Percentiles rank a stretch among this genome's conserved stretches.
Conservation (phyloP, 805 yeast species). For the Teunomyces stri region DNA sequence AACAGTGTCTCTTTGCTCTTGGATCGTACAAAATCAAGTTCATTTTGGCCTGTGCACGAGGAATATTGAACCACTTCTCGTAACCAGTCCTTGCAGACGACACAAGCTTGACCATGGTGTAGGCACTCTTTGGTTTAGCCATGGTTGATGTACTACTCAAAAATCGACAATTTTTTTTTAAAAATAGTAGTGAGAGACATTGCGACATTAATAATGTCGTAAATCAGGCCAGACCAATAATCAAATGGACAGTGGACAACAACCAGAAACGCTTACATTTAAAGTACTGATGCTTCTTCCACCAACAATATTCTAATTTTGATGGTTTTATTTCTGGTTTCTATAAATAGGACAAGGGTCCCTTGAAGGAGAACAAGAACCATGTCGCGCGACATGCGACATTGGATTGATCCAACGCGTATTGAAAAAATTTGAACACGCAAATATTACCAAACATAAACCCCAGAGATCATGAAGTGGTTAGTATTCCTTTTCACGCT, state of each 20-base stretch:
- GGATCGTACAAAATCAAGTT: conserved; percentile 54
- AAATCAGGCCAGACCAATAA: not conserved
- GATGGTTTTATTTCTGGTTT: not conserved
- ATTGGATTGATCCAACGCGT: conserved; percentile 8
- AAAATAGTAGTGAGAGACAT: not conserved
- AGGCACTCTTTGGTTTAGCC: conserved; percentile 64
- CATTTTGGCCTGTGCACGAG: conserved; percentile 76
- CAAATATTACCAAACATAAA: conserved; percentile 1
- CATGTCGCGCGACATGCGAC: not conserved
- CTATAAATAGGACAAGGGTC: not conserved
- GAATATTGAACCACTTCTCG: conserved; percentile 74
- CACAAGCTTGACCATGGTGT: conserved; percentile 77
- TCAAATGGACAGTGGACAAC: not conserved
- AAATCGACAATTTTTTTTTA: not conserved
- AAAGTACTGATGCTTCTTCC: not conserved
- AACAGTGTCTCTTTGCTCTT: conserved; percentile 80
- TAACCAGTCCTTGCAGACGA: conserved; percentile 92
- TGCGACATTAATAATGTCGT: not conserved
- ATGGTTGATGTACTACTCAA: conserved; percentile 5
- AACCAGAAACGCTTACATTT: not conserved
- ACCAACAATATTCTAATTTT: not conserved
- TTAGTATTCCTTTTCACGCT: conserved; percentile 15
- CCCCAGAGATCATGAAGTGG: conserved; percentile 8
- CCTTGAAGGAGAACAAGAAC: not conserved
- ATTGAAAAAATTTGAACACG: conserved; percentile 15